Conservation (phyloP, 345 rosid species). For the Firmiana major region DNA sequence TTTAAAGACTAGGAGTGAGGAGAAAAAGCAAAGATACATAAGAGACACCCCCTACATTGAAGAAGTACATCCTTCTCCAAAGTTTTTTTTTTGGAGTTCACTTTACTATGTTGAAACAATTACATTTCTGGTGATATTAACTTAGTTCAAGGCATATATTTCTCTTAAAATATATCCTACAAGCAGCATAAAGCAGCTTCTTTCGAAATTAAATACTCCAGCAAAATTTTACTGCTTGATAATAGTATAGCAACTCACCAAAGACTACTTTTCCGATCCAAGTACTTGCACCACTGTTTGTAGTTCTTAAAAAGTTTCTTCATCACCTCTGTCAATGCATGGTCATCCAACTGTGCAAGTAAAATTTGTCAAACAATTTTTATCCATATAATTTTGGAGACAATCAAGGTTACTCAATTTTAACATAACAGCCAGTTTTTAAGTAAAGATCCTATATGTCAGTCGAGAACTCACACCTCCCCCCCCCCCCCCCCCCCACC, state of each 20-base stretch:
- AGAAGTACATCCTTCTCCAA: not conserved
- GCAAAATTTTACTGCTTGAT: not conserved
- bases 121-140: not conserved
- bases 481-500: not conserved
- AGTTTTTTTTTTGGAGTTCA: not conserved
- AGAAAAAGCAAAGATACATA: not conserved
- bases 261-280: conserved; percentile 95
- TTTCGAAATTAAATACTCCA: not conserved
- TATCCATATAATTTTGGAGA: not conserved
- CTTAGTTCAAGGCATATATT: not conserved
- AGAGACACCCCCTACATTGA: not conserved
- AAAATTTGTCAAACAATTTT: not conserved
- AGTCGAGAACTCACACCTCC: not conserved
- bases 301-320: conserved; percentile 98
- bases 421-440: too few species aligned
- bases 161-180: not conserved
- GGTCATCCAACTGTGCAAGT: conserved; percentile 79
- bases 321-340: conserved; percentile 94
- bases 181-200: not conserved
- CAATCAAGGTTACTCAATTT: not conserved
- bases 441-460: not conserved
- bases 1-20: not conserved
- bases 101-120: not conserved
- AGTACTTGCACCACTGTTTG: conserved; percentile 97
- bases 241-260: conserved; percentile 53